Conservation (phyloP, 306 rosid genomes). For the Canavalia ensiformis region DNA sequence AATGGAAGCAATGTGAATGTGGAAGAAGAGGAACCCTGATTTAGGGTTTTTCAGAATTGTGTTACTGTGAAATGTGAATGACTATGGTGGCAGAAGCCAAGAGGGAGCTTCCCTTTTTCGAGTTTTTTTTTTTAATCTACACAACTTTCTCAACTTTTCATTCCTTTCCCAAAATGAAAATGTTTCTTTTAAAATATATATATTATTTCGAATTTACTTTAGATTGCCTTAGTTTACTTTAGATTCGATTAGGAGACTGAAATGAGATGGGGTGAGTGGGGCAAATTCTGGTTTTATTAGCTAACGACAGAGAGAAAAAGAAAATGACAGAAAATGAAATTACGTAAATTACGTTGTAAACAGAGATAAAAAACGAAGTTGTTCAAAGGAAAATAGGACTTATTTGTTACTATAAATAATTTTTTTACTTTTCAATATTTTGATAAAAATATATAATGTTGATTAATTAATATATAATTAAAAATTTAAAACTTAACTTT, state of each 20-base stretch:
- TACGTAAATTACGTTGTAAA: not conserved
- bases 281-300: not conserved
- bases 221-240: not conserved
- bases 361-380: not conserved
- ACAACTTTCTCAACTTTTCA: not conserved
- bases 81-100: not conserved
- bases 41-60: conserved; percentile 48
- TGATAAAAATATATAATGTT: no score
- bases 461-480: no score
- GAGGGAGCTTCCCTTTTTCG: not conserved
- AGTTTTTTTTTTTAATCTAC: no score
- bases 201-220: not conserved
- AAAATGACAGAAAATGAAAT: conserved; percentile 9
- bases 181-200: not conserved
- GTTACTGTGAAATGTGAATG: not conserved
- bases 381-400: not conserved
- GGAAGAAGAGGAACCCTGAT: conserved; percentile 44
- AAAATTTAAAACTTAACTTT: no score
- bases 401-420: no score
- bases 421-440: no score
- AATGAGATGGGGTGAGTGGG: not conserved
- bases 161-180: not conserved
- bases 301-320: not conserved
- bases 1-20: not conserved
- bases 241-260: not conserved